A percentile compares a stretch with the other conserved stretches of the same genome.
Conservation (phyloP, 768 basidiomycete genomes). For the Dacryopinax spathularia region DNA sequence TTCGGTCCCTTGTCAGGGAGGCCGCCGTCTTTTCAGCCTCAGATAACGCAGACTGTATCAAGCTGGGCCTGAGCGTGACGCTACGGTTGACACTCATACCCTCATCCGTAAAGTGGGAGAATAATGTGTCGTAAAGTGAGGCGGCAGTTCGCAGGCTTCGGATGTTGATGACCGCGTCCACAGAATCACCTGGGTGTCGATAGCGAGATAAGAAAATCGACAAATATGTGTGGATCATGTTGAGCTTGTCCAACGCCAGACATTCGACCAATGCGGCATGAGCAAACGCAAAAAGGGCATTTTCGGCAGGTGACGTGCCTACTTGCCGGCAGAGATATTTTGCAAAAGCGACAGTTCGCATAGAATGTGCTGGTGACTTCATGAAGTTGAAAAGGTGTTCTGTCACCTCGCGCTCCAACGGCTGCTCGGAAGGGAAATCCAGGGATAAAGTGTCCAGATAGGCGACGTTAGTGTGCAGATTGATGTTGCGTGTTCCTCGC, state of each 20-base stretch:
- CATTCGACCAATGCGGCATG: constrained; percentile 70
- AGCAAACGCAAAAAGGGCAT: constrained; percentile 51
- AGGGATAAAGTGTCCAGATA: constrained; percentile 71
- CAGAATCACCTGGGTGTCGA: constrained; percentile 43
- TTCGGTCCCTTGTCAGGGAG: constrained; percentile 8
- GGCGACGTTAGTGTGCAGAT: constrained; percentile 73
- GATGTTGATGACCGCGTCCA: constrained; percentile 43
- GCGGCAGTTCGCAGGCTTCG: constrained; percentile 61
- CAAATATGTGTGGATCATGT: constrained; percentile 59
- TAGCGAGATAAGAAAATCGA: constrained; percentile 54
- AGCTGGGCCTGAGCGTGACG: constrained; percentile 45
- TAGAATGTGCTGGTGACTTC: constrained; percentile 70
- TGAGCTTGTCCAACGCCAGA: constrained; percentile 80
- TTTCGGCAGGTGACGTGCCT: constrained; percentile 32
- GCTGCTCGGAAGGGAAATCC: constrained; percentile 66
- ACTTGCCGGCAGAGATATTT: constrained; percentile 55
- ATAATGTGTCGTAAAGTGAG: constrained; percentile 69
- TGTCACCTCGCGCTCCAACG: constrained; percentile 50
- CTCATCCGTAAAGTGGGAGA: constrained; percentile 51
- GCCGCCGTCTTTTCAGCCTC: constrained; percentile 7
- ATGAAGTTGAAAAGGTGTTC: constrained; percentile 75
- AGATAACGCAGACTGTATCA: constrained; percentile 12
- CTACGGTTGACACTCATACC: constrained; percentile 39
- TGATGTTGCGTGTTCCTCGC: constrained; percentile 79
- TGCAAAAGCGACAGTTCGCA: constrained; percentile 64